Percentiles rank a stretch among this genome's conserved stretches.
These are phyloP conservation scores for Diaporthe australafricana DNA, from an alignment of 2,329 filamentous ascomycete species.

Conservation along the genomic window DNA sequence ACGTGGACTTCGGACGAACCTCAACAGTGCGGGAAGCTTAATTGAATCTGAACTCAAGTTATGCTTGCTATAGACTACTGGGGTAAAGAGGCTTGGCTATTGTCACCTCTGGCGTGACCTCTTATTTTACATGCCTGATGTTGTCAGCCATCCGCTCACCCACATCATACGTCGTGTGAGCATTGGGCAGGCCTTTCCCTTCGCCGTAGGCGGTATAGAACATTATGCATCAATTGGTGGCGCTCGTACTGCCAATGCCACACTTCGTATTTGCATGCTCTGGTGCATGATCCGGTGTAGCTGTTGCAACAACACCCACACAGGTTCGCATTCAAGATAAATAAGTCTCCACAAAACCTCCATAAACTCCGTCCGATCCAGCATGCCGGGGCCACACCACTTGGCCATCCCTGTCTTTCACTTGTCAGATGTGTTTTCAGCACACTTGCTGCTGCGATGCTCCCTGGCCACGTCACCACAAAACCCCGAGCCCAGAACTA, in stretches of 20 bases:
- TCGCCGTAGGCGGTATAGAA: neutral
- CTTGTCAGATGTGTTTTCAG: neutral
- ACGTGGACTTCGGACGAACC: constrained; percentile 22
- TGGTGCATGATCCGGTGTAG: neutral
- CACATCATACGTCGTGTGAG: neutral
- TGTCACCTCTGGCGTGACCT: neutral
- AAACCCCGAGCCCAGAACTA: neutral
- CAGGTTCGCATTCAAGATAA: neutral
- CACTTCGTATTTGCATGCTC: constrained; percentile 4
- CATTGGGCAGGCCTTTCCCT: neutral
- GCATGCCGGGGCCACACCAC: neutral
- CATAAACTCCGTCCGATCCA: neutral
- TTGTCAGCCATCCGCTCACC: neutral
- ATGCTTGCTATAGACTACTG: neutral
- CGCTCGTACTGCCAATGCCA: too few relatives aligned
- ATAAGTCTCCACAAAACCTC: neutral
- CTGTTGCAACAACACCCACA: neutral
- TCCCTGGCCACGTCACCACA: too few relatives aligned
- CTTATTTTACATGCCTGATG: neutral
- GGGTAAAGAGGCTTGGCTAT: constrained; percentile 8
- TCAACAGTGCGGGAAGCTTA: constrained; percentile 22
- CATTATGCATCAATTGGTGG: neutral
- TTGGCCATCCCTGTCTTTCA: neutral
- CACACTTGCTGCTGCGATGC: neutral
- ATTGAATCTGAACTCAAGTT: neutral